Evolutionary conservation across 2,329 filamentous ascomycete species (phyloP).

Genomic region (Phialophora expanda): DNA sequence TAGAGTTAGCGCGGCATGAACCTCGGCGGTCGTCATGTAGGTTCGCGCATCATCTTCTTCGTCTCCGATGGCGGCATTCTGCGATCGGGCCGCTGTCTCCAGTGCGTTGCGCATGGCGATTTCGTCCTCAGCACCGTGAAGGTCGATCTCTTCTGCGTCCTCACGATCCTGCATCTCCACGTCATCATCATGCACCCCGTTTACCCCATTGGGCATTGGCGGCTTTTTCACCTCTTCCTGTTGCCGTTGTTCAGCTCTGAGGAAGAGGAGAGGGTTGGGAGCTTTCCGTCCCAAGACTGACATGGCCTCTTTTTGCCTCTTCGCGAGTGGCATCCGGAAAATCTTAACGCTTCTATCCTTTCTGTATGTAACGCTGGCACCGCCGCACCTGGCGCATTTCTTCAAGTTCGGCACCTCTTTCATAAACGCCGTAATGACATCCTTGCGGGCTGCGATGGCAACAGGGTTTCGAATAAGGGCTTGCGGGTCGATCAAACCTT

Average conservation of each 20-base stretch:
- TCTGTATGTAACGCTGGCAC: conserved; percentile 78
- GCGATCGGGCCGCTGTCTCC: conserved; percentile 42
- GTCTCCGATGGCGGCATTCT: conserved; percentile 44
- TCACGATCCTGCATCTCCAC: conserved; percentile 50
- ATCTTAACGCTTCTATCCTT: conserved; percentile 94
- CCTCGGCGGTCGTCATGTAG: conserved; percentile 82
- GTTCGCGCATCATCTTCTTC: conserved; percentile 62
- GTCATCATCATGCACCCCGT: conserved; percentile 53
- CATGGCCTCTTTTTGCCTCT: conserved; percentile 80
- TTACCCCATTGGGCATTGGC: conserved; percentile 28
- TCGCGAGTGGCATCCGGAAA: conserved; percentile 75
- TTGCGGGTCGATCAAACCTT: conserved; percentile 51
- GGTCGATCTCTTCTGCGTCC: conserved; percentile 58
- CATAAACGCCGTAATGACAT: conserved; percentile 81
- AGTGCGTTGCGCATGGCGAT: conserved; percentile 58
- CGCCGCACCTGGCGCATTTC: conserved; percentile 70
- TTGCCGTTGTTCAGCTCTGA: conserved; percentile 55
- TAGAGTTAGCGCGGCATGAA: conserved; percentile 75
- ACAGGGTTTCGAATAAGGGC: conserved; percentile 78
- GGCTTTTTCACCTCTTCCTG: conserved; percentile 44
- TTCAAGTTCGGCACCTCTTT: conserved; percentile 71
- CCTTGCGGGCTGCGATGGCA: conserved; percentile 74
- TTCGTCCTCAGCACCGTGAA: conserved; percentile 63
- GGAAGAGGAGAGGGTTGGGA: conserved; percentile 71
- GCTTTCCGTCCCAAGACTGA: conserved; percentile 68